Percentiles rank a stretch among this genome's conserved stretches.
Conservation (phyloP, 2,329 filamentous ascomycete genomes). For the Sporothrix sp. region DNA sequence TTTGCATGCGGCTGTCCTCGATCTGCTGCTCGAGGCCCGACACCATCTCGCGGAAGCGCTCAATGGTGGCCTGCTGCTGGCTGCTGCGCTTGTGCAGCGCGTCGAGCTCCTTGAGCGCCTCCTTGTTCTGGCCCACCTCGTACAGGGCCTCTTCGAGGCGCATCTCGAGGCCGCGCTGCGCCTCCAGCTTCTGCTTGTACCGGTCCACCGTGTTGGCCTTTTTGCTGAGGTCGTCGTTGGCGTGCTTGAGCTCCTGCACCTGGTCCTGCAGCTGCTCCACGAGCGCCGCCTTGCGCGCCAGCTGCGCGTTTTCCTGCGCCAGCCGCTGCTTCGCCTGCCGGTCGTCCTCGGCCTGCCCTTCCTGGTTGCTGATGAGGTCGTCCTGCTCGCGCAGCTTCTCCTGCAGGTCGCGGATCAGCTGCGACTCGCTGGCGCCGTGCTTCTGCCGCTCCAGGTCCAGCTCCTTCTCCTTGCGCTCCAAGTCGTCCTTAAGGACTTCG, state of each 20-base stretch:
- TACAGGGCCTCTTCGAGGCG: constrained; percentile 47
- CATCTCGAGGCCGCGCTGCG: constrained; percentile 43
- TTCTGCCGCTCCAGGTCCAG: constrained; percentile 45
- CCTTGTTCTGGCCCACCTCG: constrained; percentile 44
- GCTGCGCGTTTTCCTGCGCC: constrained; percentile 37
- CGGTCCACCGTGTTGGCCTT: constrained; percentile 55
- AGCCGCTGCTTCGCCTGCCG: constrained; percentile 36
- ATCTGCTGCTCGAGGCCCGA: constrained; percentile 25
- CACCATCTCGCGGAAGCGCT: constrained; percentile 21
- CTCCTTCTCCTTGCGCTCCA: constrained; percentile 45
- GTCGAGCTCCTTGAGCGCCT: constrained; percentile 31
- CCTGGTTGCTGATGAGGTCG: constrained; percentile 60
- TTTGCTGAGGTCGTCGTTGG: constrained; percentile 48
- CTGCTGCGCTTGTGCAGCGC: constrained; percentile 25
- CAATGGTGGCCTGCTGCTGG: constrained; percentile 20
- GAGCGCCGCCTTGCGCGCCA: constrained; percentile 38
- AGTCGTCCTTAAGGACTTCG: constrained; percentile 55
- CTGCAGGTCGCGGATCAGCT: constrained; percentile 45
- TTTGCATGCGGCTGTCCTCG: constrained; percentile 35
- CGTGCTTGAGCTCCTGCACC: constrained; percentile 48
- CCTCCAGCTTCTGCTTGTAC: constrained; percentile 53
- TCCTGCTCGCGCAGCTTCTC: constrained; percentile 55
- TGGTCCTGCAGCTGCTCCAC: constrained; percentile 47
- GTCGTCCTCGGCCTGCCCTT: constrained; percentile 52
- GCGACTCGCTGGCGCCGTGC: constrained; percentile 42